Base-by-base conservation (phyloP, 2,329 filamentous ascomycete species). In the Phaeosphaeria sp. region DNA sequence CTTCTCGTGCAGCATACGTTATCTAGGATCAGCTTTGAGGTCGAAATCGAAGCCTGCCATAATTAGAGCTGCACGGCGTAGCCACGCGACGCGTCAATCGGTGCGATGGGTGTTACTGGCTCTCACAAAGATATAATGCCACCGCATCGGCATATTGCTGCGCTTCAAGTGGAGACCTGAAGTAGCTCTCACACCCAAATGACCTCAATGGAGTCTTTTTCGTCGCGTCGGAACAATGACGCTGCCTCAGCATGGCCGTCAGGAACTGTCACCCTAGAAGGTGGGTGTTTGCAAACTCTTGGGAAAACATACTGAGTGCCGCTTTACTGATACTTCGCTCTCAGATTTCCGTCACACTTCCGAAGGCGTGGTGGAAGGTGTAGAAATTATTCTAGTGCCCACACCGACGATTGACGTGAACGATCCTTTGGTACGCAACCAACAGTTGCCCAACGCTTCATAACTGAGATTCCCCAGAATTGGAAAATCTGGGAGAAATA, bases 401-500 rank as follows among this genome's bases (percentile, higher is more conserved):
- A 53, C 46, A 36, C 53, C 57, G 27, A 56, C 50, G 13, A 54
- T 39, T 20, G 50, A 60, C 22, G 52, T 46, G 8, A 60, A 60
- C n/a, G 57, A 60, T 25, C 57, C 57, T 22, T 36, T 60, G 57
- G 43, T 46, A 24, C 25, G 43, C 17, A 15, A 46, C 13, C 3
- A 36, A 15, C 6, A 36, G 13, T 9, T 15, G 11, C 30, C 30
- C 30, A 36, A 15, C 30, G 13, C 6, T 3, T 8, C 5, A 27
- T 24, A n/a, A 25, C 43, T 46, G 21, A 46, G 20, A 13, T 18
- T 25, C 21, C 24, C 17, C 24, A 46, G 43, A 60, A 56, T 21
- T 60, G 57, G 53, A 60, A 60, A 22, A 20, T 6, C 21, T 51
- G 53, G 57, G 57, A 60, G 44, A 60, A 60, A 43, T 44, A 56